Evolutionary conservation across 306 rosid genomes (phyloP).

Genomic region (Lathyrus tuberosus): DNA sequence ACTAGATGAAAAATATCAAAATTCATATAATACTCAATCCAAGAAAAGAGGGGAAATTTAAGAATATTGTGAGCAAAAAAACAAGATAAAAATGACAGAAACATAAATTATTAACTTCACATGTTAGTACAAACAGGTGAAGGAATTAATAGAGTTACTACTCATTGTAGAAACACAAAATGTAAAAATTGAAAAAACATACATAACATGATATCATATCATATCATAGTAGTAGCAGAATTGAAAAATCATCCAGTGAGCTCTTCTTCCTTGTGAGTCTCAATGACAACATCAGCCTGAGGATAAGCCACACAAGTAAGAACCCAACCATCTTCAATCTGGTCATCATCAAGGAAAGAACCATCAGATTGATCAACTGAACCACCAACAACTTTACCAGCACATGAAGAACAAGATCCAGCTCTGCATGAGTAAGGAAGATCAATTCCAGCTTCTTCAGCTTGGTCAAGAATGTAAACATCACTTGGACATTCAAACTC

Average conservation of each 20-base stretch:
- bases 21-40: neutral
- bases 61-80: neutral
- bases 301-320: conserved; percentile 88
- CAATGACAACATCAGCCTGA: conserved; percentile 52
- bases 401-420: conserved; percentile 91
- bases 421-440: conserved; percentile 95
- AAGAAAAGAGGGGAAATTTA: neutral
- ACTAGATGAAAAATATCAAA: neutral
- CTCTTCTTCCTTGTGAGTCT: conserved; percentile 89
- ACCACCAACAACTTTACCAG: conserved; percentile 62
- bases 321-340: conserved; percentile 48
- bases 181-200: conserved; percentile 11
- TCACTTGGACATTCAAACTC: conserved; percentile 70
- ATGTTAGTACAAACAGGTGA: conserved; percentile 33
- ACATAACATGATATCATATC: conserved; percentile 18
- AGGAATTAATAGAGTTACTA: conserved; percentile 18
- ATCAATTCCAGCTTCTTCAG: conserved; percentile 64
- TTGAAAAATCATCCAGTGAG: conserved; percentile 48
- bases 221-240: neutral
- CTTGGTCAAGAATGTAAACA: conserved; percentile 72
- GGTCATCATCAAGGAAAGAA: conserved; percentile 81
- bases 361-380: conserved; percentile 66
- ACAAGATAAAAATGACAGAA: conserved; percentile 6
- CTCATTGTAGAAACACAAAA: conserved; percentile 30
- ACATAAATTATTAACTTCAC: conserved; percentile 27